These are phyloP conservation scores for Acacia concinna DNA, from an alignment of 331 rosid species.

Conservation along the genomic window DNA sequence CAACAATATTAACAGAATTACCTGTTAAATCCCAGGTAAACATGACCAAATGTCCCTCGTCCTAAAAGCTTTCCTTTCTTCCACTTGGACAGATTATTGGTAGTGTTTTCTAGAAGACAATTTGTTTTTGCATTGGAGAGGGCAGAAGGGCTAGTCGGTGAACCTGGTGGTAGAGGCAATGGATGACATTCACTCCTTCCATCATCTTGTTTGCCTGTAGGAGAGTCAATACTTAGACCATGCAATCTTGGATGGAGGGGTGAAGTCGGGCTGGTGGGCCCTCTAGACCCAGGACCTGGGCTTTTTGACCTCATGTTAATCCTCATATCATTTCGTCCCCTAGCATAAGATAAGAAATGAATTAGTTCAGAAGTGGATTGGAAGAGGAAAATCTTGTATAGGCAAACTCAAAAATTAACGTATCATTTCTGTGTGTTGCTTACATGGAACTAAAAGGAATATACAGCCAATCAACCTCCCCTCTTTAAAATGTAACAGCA, in stretches of 20 bases:
- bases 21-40: constrained; percentile 93
- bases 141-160: constrained; percentile 84
- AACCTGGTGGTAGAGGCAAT: constrained; percentile 94
- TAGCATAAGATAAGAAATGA: constrained; percentile 40
- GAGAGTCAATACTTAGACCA: constrained; percentile 65
- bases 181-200: constrained; percentile 75
- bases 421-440: constrained; percentile 7
- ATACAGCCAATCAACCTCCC: constrained; percentile 17
- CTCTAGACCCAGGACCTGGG: constrained; percentile 84
- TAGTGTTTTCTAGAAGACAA: constrained; percentile 43
- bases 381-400: constrained; percentile 4
- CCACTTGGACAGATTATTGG: constrained; percentile 59
- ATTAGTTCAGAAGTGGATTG: constrained; percentile 29
- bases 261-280: constrained; percentile 97
- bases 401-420: constrained; percentile 9
- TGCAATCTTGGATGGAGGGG: constrained; percentile 74
- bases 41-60: constrained; percentile 97
- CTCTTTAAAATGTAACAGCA: constrained; percentile 11
- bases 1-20: constrained; percentile 19
- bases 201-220: constrained; percentile 76
- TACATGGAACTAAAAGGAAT: constrained; percentile 4
- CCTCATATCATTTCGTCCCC: constrained; percentile 64
- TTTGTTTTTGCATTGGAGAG: constrained; percentile 46
- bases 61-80: constrained; percentile 97
- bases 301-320: constrained; percentile 59